Conservation (phyloP, 371 early-diverging fungal genomes). For the Apophysomyces sp. region DNA sequence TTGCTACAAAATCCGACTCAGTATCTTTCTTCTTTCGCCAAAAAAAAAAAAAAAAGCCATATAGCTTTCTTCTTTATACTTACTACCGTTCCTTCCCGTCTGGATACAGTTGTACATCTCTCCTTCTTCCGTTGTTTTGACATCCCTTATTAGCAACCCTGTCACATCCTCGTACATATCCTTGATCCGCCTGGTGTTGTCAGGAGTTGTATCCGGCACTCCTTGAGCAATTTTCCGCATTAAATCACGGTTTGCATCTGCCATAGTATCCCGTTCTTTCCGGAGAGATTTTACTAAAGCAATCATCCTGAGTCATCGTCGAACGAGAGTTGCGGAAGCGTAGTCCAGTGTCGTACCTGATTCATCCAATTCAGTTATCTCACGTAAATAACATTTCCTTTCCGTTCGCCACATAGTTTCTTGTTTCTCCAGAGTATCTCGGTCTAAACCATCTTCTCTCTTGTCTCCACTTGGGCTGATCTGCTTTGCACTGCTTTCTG, state of each 20-base stretch:
- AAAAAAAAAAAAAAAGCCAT: neutral
- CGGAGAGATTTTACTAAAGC: neutral
- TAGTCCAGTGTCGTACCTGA: too few species aligned
- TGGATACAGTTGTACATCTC: slow-evolving; percentile 19
- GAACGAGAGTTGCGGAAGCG: too few species aligned
- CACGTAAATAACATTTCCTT: neutral
- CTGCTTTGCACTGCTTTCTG: neutral
- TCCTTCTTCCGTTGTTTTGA: slow-evolving; percentile 8
- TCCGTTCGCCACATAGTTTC: neutral
- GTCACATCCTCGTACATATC: slow-evolving; percentile 17
- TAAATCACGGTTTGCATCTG: neutral
- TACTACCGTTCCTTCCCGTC: slow-evolving; percentile 21
- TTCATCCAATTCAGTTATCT: neutral
- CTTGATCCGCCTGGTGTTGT: neutral
- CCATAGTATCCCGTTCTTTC: neutral
- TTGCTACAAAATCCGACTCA: slow-evolving; percentile 4
- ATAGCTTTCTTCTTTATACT: neutral
- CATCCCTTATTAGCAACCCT: slow-evolving; percentile 12
- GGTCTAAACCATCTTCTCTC: neutral
- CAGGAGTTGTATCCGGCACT: neutral
- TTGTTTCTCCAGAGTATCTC: neutral
- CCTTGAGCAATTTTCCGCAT: neutral
- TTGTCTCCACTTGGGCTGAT: neutral
- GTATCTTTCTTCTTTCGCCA: neutral
- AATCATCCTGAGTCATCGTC: too few species aligned